A percentile compares a stretch with the other conserved stretches of the same genome.
These are phyloP conservation scores for Sphaerobolus stellatus DNA, from an alignment of 1,284 basidiomycete genomes.

Conservation along the genomic window DNA sequence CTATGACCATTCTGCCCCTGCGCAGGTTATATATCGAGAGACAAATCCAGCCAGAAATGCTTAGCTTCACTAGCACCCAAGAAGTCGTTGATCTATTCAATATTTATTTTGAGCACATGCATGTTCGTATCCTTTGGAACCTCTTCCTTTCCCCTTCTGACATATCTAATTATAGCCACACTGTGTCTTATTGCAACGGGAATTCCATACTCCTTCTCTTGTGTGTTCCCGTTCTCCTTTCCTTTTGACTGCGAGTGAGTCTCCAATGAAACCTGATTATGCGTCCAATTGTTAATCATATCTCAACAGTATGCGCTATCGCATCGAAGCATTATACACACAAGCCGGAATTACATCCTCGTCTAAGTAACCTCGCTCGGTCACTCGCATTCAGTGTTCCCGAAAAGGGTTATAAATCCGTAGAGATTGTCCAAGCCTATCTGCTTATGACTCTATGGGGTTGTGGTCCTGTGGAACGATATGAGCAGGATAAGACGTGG, in stretches of 20 bases:
- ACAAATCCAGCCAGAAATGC: constrained; percentile 86
- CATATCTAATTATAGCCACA: constrained; percentile 53
- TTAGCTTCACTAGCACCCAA: constrained; percentile 78
- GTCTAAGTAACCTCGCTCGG: constrained; percentile 81
- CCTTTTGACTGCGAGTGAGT: constrained; percentile 86
- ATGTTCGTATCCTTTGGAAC: constrained; percentile 44
- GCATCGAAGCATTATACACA: constrained; percentile 87
- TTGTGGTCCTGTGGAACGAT: constrained; percentile 88
- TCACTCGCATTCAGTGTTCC: constrained; percentile 91
- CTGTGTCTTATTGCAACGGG: constrained; percentile 71
- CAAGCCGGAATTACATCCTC: constrained; percentile 80
- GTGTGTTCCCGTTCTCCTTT: constrained; percentile 92
- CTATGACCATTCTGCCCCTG: constrained; percentile 84
- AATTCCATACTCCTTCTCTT: constrained; percentile 89
- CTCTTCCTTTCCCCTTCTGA: constrained; percentile 13
- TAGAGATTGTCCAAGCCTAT: constrained; percentile 94
- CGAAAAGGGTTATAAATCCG: constrained; percentile 86
- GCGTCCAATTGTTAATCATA: neutral
- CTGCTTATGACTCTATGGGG: constrained; percentile 82
- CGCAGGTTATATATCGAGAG: constrained; percentile 87
- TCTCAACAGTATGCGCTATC: constrained; percentile 79
- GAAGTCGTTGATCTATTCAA: constrained; percentile 89
- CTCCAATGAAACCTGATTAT: neutral
- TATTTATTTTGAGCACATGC: constrained; percentile 80
- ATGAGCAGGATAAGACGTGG: constrained; percentile 98